phyloP scores from a whole-genome alignment of 495 filamentous ascomycete genomes.

The Neurospora sp. region DNA sequence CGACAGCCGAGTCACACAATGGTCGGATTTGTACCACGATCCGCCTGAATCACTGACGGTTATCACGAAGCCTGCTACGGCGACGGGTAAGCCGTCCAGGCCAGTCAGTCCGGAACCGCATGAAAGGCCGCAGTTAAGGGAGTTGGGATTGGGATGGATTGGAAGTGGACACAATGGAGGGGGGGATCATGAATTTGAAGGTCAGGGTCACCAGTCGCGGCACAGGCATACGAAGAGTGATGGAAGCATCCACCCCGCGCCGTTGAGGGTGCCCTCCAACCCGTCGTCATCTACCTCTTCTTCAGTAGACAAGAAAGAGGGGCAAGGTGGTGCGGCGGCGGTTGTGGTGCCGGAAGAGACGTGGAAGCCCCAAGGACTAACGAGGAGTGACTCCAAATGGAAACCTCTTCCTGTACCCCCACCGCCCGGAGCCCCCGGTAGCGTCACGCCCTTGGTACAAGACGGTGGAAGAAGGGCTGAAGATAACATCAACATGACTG shows the following conservation, averaged over 20 bases:
- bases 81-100: neutral
- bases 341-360: neutral
- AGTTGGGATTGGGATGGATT: neutral
- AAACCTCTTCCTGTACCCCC: slow-evolving; percentile 16
- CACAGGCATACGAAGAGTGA: slow-evolving; percentile 3
- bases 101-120: neutral
- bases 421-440: neutral
- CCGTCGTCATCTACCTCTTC: neutral
- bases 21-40: slow-evolving; percentile 20
- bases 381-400: slow-evolving; percentile 13
- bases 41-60: neutral
- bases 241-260: slow-evolving; percentile 8
- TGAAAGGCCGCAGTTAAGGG: neutral
- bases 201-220: neutral
- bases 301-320: neutral
- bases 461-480: neutral
- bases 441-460: neutral
- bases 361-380: neutral
- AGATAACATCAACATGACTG: neutral
- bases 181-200: neutral
- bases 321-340: neutral
- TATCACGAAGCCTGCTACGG: neutral
- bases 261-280: slow-evolving; percentile 11
- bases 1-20: slow-evolving; percentile 24
- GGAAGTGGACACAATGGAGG: neutral